Percentiles rank a stretch among this genome's conserved stretches.
phyloP scores from a whole-genome alignment of 106 monocot species.

The Gastrodia elata region DNA sequence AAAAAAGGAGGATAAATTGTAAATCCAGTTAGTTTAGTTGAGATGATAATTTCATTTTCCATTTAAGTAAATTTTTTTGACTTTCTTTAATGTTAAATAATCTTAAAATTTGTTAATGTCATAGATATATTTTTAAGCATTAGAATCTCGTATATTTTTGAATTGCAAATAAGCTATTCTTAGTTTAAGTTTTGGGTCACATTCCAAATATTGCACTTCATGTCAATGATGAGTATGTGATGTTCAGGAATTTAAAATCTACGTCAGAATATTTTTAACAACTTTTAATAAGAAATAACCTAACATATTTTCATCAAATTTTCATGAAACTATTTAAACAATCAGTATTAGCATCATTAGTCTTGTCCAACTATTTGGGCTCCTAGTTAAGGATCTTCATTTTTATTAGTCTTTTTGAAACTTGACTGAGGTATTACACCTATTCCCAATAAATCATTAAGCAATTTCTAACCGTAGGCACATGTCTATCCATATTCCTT shows the following conservation, averaged over 20 bases:
- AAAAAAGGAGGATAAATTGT: no score
- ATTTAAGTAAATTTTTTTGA: no score
- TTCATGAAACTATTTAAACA: background rate
- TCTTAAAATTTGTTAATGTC: no score
- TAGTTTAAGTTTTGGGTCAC: background rate
- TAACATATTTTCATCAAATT: conserved; percentile 4
- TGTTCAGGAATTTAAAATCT: no score
- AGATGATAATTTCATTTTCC: no score
- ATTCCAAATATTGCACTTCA: background rate
- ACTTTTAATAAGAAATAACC: background rate
- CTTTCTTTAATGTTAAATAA: no score
- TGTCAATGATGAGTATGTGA: no score
- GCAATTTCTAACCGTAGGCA: background rate
- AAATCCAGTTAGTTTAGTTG: no score
- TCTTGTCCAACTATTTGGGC: background rate
- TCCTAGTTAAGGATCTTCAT: background rate
- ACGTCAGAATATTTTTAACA: background rate
- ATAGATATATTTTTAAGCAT: no score
- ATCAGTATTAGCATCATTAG: background rate
- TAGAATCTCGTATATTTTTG: no score
- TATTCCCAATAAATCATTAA: background rate
- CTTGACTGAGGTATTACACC: background rate
- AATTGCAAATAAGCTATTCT: background rate
- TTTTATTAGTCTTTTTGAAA: background rate
- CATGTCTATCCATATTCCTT: background rate